A percentile compares a stretch with the other conserved stretches of the same genome.
These are phyloP conservation scores for Cladosporium austrohemisphaericum DNA, from an alignment of 2,329 filamentous ascomycete species.

Conservation along the genomic window DNA sequence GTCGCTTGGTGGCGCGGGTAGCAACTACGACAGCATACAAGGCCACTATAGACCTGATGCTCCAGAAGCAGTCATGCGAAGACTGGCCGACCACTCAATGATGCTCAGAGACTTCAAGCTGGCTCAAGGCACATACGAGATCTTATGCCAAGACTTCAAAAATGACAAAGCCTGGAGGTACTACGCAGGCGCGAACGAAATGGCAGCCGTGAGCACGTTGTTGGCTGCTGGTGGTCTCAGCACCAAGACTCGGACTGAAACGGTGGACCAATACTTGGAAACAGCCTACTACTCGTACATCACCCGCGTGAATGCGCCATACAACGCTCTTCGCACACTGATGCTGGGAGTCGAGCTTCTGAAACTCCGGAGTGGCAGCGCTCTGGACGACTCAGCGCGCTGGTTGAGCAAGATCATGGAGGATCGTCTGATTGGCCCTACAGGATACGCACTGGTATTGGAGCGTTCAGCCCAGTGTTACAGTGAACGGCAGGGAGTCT, in stretches of 20 bases:
- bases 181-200: constrained; percentile 90
- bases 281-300: constrained; percentile 89
- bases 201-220: constrained; percentile 81
- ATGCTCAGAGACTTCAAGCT: constrained; percentile 97
- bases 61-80: constrained; percentile 86
- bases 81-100: constrained; percentile 90
- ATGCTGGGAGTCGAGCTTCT: constrained; percentile 76
- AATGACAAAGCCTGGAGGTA: constrained; percentile 97
- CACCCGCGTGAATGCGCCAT: constrained; percentile 74
- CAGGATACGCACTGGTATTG: constrained; percentile 78
- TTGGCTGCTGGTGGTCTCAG: constrained; percentile 66
- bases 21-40: constrained; percentile 72
- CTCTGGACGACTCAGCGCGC: constrained; percentile 78
- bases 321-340: constrained; percentile 75
- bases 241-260: constrained; percentile 74
- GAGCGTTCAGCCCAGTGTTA: constrained; percentile 86
- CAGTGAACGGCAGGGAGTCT: constrained; percentile 65
- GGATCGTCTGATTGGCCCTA: constrained; percentile 65
- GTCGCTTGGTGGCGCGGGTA: constrained; percentile 40
- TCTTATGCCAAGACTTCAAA: constrained; percentile 81
- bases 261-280: constrained; percentile 81
- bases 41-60: constrained; percentile 82
- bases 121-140: constrained; percentile 85
- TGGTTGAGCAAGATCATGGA: constrained; percentile 83
- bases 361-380: constrained; percentile 71